Evolutionary conservation across 192 early-diverging fungal genomes (phyloP).

Genomic region (Pilaira anomala): DNA sequence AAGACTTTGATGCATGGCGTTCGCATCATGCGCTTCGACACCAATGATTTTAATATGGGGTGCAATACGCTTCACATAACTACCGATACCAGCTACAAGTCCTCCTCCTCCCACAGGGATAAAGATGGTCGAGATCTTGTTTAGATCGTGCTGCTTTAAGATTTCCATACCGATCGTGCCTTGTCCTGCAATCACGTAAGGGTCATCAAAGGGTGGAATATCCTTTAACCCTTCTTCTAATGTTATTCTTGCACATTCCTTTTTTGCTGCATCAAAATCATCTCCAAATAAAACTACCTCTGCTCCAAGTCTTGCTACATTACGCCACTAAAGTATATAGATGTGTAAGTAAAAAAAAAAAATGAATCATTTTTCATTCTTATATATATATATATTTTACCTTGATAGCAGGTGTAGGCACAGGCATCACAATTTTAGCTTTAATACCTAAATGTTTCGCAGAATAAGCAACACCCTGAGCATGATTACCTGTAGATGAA

Average conservation of each 20-base stretch:
- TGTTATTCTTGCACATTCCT: constrained; percentile 73
- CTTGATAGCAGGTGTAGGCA: constrained; percentile 50
- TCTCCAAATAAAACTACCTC: constrained; percentile 85
- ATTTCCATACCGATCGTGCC: constrained; percentile 93
- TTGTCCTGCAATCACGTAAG: constrained; percentile 98
- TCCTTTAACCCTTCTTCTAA: constrained; percentile 73
- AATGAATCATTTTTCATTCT: neutral
- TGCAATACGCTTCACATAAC: constrained; percentile 89
- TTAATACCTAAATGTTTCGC: constrained; percentile 89
- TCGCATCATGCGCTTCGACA: constrained; percentile 88
- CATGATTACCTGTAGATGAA: constrained; percentile 75
- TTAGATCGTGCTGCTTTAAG: constrained; percentile 57
- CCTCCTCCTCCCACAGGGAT: constrained; percentile 94
- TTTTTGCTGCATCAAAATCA: constrained; percentile 95
- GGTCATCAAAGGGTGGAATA: constrained; percentile 98
- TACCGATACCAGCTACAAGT: constrained; percentile 85
- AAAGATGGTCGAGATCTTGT: constrained; percentile 86
- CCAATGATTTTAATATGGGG: constrained; percentile 89
- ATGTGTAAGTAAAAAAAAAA: neutral
- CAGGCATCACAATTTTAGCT: constrained; percentile 98
- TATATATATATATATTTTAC: constrained; percentile 2
- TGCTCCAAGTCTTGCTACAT: constrained; percentile 88
- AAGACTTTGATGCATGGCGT: constrained; percentile 84
- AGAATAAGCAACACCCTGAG: constrained; percentile 93
- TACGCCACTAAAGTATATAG: constrained; percentile 65